Base-by-base conservation (phyloP, 192 early-diverging fungal species). In the Backusella tuberculispora region DNA sequence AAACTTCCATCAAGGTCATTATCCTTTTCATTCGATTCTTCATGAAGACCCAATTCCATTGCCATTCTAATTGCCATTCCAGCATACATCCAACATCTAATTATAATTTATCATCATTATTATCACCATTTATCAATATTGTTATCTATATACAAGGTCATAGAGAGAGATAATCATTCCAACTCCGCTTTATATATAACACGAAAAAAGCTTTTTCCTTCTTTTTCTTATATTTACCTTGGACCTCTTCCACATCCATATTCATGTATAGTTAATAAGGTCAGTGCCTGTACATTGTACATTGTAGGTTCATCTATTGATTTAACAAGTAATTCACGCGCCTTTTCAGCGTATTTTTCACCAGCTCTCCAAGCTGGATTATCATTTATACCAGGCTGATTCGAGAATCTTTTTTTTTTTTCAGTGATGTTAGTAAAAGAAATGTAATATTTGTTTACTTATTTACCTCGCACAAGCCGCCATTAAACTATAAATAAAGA, bases 11-110 rank as follows among this genome's bases (percentile, higher is more conserved):
- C 42, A 1, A 56, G 2, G 12, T 38, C n/a, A 13, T 45, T 40
- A 4, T 41, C 65, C 24, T 44, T 46, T 48, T 72, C 76, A 14
- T 7, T 29, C 14, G 74, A 68, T 19, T 88, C 83, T 21, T 85
- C 83, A 63, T 89, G 82, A 44, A 89, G 60, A 7, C 86, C 86
- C 64, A 89, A 67, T 43, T 86, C 86, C 46, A 85, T 80, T 10
- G 86, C 85, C 80, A 85, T 84, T 21, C 87, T 76, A 19, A 66
- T 72, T 14, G 77, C 77, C 72, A 83, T 85, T 38, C 86, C 86
- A 44, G 73, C 73, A 78, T 83, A 88, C 86, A 87, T 88, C 86
- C 86, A 89, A n/a, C 83, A 77, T 21, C 86, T 76, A 34, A 63
- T 43, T 9, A 43, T 67, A 17, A 8, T 43, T 1, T 4, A 43